Base-by-base conservation (phyloP, 495 filamentous ascomycete genomes). In the Friedmanniomyces endolithicus region DNA sequence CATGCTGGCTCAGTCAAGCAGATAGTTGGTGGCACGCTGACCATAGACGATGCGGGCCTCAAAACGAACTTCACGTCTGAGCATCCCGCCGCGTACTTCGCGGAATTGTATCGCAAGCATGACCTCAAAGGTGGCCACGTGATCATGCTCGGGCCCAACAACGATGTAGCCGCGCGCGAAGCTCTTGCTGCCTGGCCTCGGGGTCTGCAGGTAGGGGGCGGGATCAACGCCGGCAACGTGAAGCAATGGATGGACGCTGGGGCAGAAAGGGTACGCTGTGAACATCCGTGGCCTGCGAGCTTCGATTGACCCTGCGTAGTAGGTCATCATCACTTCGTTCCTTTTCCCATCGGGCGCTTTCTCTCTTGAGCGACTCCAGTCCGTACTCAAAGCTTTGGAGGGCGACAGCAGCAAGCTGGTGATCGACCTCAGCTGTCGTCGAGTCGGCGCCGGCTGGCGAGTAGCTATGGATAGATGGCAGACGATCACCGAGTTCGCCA, bases 401-500 rank as follows among this genome's bases (percentile, higher is more conserved):
- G 81, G 82, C 33, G 83, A 90, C 66, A 85, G 75, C 61, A 74
- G 75, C 48, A 90, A 88, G 69, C 77, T 98, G 47, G 92, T 98
- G 54, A 87, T 98, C 65, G 92, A 98, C 69, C 76, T 98, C 19
- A 94, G 87, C 65, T 98, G 92, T 64, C 79, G 92, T 41, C 72
- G 79, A 43, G 79, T 81, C 53, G 86, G 76, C 17, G 72, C 79
- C 12, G 78, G 59, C 47, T 98, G 92, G 90, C 84, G 87, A 56
- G 90, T 98, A 27, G 90, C 92, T 39, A 98, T 92, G 87, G 84
- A 97, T 67, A 90, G 94, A 68, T 98, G 92, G 92, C 90, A 96
- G 72, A 90, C 86, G 3, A 82, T 97, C 55, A 97, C 92, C 0
- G 87, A 95, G 65, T 89, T 94, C 82, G 90, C 96, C 63, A 80